Percentiles rank a stretch among this genome's conserved stretches.
phyloP scores from a whole-genome alignment of 345 rosid genomes.

The Eutrema heterophyllum region DNA sequence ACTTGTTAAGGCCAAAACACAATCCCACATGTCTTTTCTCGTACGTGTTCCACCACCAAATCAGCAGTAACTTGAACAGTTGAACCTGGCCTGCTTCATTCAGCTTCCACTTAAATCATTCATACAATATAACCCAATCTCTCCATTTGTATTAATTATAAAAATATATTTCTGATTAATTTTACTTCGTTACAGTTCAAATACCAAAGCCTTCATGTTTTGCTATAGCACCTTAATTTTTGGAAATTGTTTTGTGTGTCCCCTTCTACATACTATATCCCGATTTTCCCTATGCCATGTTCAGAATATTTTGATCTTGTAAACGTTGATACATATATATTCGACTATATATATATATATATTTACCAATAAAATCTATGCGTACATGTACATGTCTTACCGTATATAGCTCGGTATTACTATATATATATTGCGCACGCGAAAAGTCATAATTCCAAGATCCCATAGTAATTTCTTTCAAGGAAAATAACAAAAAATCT shows the following conservation, averaged over 20 bases:
- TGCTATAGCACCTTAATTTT: background rate
- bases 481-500: background rate
- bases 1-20: slow-evolving; percentile 4
- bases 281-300: slow-evolving; percentile 4
- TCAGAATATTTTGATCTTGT: slow-evolving; percentile 16
- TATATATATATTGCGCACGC: background rate
- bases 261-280: background rate
- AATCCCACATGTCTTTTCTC: slow-evolving; percentile 33
- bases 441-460: background rate
- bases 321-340: background rate
- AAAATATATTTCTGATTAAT: background rate
- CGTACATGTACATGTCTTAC: background rate
- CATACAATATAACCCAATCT: background rate
- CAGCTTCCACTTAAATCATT: slow-evolving; percentile 1
- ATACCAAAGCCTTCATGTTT: background rate
- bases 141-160: background rate
- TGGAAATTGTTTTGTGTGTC: slow-evolving; percentile 17
- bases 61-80: slow-evolving; percentile 25
- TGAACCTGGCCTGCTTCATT: slow-evolving; percentile 24
- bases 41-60: slow-evolving; percentile 28
- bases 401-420: background rate
- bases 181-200: background rate
- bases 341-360: background rate
- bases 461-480: background rate
- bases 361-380: background rate